phyloP scores from a whole-genome alignment of 2,329 filamentous ascomycete genomes.

The Penicillium griseofulvum region DNA sequence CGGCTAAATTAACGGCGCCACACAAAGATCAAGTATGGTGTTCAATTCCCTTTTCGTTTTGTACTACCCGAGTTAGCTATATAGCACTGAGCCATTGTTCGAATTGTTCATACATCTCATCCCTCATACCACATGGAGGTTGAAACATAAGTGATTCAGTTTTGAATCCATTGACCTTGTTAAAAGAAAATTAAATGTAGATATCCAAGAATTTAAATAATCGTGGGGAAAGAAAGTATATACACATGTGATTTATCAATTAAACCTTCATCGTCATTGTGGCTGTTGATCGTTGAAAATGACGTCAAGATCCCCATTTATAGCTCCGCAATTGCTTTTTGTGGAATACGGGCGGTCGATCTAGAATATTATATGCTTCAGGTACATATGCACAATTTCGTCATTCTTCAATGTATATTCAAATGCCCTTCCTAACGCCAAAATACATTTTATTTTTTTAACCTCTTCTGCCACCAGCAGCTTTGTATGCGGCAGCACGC shows the following conservation, averaged over 20 bases:
- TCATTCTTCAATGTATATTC: not conserved
- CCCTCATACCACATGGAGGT: not conserved
- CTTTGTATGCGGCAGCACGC: conserved; percentile 45
- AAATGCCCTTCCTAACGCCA: conserved; percentile 24
- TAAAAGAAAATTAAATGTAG: not conserved
- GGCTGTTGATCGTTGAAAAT: not conserved
- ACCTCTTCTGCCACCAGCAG: conserved; percentile 34
- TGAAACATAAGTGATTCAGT: not conserved
- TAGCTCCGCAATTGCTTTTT: not conserved
- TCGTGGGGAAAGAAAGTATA: not conserved
- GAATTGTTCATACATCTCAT: not conserved
- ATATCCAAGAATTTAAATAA: not conserved
- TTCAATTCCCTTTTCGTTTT: not conserved
- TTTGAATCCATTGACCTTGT: not conserved
- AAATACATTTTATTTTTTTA: conserved; percentile 19
- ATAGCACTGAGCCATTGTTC: not conserved
- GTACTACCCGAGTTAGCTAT: not conserved
- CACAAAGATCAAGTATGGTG: not conserved
- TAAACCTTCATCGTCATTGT: not conserved
- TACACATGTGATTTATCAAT: not conserved
- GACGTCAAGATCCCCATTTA: not conserved
- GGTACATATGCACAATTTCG: not conserved
- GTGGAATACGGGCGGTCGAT: too few relatives aligned
- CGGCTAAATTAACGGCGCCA: not conserved
- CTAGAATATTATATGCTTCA: not conserved